These are phyloP conservation scores for Exutisphaerella laricina DNA, from an alignment of 2,329 filamentous ascomycete genomes.

Conservation along the genomic window DNA sequence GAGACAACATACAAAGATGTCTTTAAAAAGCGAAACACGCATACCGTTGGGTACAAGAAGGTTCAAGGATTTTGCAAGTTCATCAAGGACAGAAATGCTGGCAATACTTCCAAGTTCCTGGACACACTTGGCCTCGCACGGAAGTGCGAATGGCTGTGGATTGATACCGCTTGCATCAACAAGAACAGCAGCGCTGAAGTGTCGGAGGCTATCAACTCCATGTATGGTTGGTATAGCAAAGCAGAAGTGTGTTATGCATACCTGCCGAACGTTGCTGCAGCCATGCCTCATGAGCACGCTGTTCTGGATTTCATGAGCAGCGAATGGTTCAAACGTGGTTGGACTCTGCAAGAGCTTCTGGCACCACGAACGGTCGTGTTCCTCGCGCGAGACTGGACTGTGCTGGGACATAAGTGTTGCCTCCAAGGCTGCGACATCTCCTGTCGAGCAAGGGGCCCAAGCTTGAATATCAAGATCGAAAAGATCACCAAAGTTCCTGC, in stretches of 20 bases:
- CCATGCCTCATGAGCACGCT: background rate
- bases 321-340: background rate
- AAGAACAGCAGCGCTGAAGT: background rate
- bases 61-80: slow-evolving; percentile 5
- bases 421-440: too few species aligned
- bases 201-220: background rate
- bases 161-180: background rate
- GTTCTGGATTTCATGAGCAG: background rate
- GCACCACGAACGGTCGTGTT: background rate
- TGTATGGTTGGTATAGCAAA: background rate
- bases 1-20: slow-evolving; percentile 21
- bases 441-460: too few species aligned
- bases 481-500: background rate
- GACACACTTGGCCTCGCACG: background rate
- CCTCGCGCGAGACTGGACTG: background rate
- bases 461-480: background rate
- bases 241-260: background rate
- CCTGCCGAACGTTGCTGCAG: background rate
- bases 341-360: background rate
- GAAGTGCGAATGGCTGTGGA: background rate
- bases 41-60: slow-evolving; percentile 7
- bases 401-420: background rate
- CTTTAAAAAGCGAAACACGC: slow-evolving; percentile 1
- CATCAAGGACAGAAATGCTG: background rate
- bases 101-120: too few species aligned